These are phyloP conservation scores for Gossypium armourianum DNA, from an alignment of 441 rosid genomes.

Conservation along the genomic window DNA sequence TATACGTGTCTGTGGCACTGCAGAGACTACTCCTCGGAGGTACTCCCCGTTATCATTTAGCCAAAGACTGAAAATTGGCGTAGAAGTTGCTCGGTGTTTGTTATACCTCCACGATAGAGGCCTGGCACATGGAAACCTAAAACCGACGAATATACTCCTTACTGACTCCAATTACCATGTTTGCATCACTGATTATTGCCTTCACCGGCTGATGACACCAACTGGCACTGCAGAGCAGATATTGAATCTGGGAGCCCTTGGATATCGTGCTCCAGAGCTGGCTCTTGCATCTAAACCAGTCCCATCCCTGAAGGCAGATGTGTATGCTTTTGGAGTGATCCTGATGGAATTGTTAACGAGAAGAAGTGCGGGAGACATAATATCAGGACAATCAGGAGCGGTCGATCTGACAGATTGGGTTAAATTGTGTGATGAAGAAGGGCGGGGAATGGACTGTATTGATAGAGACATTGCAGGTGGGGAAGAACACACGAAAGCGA, in stretches of 20 bases:
- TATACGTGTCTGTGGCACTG: conserved; percentile 15
- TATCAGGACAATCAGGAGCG: conserved; percentile 86
- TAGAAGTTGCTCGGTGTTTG: conserved; percentile 64
- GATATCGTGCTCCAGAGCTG: conserved; percentile 81
- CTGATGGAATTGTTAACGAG: conserved; percentile 78
- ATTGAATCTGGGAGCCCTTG: conserved; percentile 77
- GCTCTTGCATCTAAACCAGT: conserved; percentile 47
- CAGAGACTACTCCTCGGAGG: conserved; percentile 89
- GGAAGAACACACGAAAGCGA: conserved; percentile 66
- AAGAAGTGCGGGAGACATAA: conserved; percentile 83
- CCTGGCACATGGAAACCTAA: conserved; percentile 73
- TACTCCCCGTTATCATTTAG: conserved; percentile 56
- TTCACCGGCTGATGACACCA: conserved; percentile 76
- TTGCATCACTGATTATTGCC: conserved; percentile 58
- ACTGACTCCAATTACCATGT: conserved; percentile 39
- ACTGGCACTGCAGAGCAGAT: conserved; percentile 77
- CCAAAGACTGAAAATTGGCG: conserved; percentile 68
- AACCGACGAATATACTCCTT: conserved; percentile 72
- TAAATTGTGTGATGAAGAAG: conserved; percentile 65
- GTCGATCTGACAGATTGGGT: conserved; percentile 92
- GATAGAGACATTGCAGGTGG: conserved; percentile 77
- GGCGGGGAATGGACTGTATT: conserved; percentile 78
- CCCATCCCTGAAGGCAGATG: conserved; percentile 67
- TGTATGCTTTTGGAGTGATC: conserved; percentile 80
- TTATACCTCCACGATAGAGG: conserved; percentile 71